phyloP scores from a whole-genome alignment of 179 eudicot genomes.

The Spergularia azorica region DNA sequence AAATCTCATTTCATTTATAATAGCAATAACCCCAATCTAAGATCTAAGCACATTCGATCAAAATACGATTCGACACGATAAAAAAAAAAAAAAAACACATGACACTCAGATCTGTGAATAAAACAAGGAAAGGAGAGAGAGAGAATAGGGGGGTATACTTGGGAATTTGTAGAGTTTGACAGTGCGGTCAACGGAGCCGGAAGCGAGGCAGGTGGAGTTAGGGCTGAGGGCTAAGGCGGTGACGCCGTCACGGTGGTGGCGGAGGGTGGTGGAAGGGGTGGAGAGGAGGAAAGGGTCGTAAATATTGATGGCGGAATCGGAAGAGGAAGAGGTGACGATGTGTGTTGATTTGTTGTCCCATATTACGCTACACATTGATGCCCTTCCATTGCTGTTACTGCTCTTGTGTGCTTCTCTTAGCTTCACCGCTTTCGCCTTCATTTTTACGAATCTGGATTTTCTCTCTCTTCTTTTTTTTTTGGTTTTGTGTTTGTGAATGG shows the following conservation, averaged over 20 bases:
- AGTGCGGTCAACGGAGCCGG: slow-evolving; percentile 79
- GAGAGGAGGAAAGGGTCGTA: slow-evolving; percentile 60
- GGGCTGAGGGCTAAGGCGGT: slow-evolving; percentile 81
- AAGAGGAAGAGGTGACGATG: slow-evolving; percentile 76
- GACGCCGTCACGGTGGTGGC: slow-evolving; percentile 80
- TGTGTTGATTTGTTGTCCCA: slow-evolving; percentile 68
- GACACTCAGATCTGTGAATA: too few relatives aligned
- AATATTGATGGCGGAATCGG: slow-evolving; percentile 62
- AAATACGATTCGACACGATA: neutral
- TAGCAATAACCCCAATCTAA: too few relatives aligned
- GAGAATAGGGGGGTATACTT: slow-evolving; percentile 38
- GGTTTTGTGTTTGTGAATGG: too few relatives aligned
- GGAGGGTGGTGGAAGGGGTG: slow-evolving; percentile 42
- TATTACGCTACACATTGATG: slow-evolving; percentile 59
- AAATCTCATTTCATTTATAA: too few relatives aligned
- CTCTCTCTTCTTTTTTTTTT: too few relatives aligned
- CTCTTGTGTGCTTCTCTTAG: slow-evolving; percentile 82
- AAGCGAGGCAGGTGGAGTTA: slow-evolving; percentile 93
- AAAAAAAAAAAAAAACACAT: neutral
- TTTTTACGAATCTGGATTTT: slow-evolving; percentile 5
- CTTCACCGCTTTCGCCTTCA: slow-evolving; percentile 76
- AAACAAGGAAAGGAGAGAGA: neutral
- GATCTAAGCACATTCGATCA: neutral
- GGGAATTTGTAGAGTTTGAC: slow-evolving; percentile 96
- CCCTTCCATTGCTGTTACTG: slow-evolving; percentile 22